Base-by-base conservation (phyloP, 2,329 filamentous ascomycete genomes). In the Penicillium glabrum region DNA sequence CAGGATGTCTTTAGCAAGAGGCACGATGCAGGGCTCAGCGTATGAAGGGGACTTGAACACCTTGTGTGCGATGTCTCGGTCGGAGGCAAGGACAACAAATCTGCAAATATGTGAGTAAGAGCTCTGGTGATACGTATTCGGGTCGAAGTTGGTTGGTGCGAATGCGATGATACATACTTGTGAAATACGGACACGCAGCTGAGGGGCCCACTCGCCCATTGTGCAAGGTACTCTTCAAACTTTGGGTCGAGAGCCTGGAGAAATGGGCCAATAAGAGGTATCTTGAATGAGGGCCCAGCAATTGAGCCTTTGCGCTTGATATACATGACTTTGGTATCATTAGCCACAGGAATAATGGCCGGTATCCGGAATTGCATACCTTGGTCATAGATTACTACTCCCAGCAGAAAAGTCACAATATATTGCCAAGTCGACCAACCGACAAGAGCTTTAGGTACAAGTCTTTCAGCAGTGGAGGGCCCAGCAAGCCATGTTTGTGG, bases 141-240 rank as follows among this genome's bases (percentile, higher is more conserved):
- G 13, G 9, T 35, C 14, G 19, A 26, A 33, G n/a, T 4, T 1
- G 35, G 13, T 53, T 19, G n/a, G 19, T 19, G 16, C 29, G 23
- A 37, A 33, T 19, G 16, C 29, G 23, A 37, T 29, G 11, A 9
- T 6, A 61, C 83, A 56, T 83, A 93, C 90, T 96, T 96, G 84
- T 96, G 92, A 79, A 96, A 96, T 67, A 96, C 89, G 2, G 91
- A 96, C 59, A 96, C 92, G 71, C 92, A 96, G 80, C 91, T 96
- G 57, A 96, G 82, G 48, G 89, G 87, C n/a, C 90, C 92, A 70
- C 90, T 95, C 61, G 82, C 73, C 92, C 92, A 96, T 80, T 96
- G 95, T 57, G 81, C 86, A 68, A 91, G 82, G 76, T 96, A 96
- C 65, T 89, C 83, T 52, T 89, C 86, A 70, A 96, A 96, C 68